Evolutionary conservation across 2,329 filamentous ascomycete genomes (phyloP), one percentile per base, ranked within the genome.

Genomic region (Neopestalotiopsis clavispora): DNA sequence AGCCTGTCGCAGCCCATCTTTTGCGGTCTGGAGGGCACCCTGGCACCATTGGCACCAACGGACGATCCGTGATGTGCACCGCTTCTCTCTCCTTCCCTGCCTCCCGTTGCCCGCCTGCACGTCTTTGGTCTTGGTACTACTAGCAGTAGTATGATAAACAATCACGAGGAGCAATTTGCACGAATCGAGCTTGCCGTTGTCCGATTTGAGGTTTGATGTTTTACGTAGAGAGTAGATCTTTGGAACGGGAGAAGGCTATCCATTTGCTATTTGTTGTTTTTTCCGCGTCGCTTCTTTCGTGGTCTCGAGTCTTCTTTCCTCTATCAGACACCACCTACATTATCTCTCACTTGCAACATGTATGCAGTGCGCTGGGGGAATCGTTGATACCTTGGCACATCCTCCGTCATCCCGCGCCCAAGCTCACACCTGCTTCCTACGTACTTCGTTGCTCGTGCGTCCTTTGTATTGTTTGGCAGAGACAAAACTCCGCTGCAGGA

Each of bases 91-190:
- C 34, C 34, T 38, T 38, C 45, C n/a, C 45, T 52, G 45, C 45
- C 45, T 52, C 45, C 45, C 52, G n/a, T 20, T 57, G 52, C 52
- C 52, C 58, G 58, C 58, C 45, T 52, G 45, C 45, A 52, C 45
- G 45, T 38, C 34, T 38, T 38, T 38, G 34, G 34, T 38, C 34
- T 38, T 38, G 34, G 34, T 38, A 38, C 6, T 68, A 69, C 73
- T 74, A 76, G 74, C 68, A 69, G 17, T 52, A 52, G 45, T 52
- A 52, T 52, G 45, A 52, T 72, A 76, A 72, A 72, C 72, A 71
- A 75, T 77, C 75, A 77, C 74, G 74, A 74, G 75, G 72, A 71
- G 67, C 65, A 67, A 72, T 73, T 72, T 66, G 63, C 63, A 20
- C 61, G 61, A 64, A 45, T 66, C 63, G 63, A 49, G 45, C 30